A percentile compares a stretch with the other conserved stretches of the same genome.
phyloP scores from a whole-genome alignment of 2,329 filamentous ascomycete species.

The Pezicula carpinea region DNA sequence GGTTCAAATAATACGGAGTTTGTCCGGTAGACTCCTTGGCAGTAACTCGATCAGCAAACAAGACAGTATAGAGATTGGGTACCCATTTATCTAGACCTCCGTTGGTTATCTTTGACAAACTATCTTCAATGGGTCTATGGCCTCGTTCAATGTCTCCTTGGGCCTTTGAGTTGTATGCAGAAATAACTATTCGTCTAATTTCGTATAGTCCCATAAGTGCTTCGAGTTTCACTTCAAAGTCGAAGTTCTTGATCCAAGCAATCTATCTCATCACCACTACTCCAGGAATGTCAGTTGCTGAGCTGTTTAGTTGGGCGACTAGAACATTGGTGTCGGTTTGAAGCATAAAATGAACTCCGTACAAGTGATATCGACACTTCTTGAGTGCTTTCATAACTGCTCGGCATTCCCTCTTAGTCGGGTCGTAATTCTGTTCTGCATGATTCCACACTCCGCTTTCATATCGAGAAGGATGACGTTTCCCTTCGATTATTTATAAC shows the following conservation, averaged over 20 bases:
- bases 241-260: not conserved
- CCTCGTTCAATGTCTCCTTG: no score
- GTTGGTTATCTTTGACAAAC: not conserved
- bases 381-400: constrained; percentile 3
- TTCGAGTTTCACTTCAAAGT: no score
- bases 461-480: not conserved
- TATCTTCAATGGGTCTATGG: no score
- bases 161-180: not conserved
- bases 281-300: not conserved
- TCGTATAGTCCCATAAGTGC: not conserved
- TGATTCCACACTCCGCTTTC: not conserved
- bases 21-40: not conserved
- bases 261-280: not conserved
- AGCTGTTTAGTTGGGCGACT: not conserved
- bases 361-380: not conserved
- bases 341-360: constrained; percentile 3
- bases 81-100: not conserved
- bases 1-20: no score
- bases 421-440: constrained; percentile 3
- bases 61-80: not conserved
- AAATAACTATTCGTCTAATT: not conserved
- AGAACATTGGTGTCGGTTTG: not conserved
- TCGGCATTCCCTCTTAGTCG: constrained; percentile 1
- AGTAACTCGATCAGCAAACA: not conserved
- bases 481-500: not conserved